Evolutionary conservation across 2,329 filamentous ascomycete genomes (phyloP).

Genomic region (Ophiocordyceps polyrhachis-furcata): DNA sequence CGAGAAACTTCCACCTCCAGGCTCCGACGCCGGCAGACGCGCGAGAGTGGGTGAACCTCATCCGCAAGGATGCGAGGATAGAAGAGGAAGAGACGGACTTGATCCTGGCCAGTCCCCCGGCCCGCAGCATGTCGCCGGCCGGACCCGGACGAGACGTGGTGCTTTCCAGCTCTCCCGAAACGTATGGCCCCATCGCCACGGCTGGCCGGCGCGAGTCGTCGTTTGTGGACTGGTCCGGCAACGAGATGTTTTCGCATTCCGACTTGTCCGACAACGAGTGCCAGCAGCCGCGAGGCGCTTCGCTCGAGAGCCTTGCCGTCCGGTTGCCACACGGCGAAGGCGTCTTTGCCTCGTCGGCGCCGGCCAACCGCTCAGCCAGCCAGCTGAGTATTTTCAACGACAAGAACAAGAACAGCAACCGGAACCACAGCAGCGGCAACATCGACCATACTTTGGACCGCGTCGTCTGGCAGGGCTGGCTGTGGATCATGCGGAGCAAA

Average conservation of each 20-base stretch:
- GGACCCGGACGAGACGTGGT: slow-evolving; percentile 9
- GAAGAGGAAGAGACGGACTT: slow-evolving; percentile 81
- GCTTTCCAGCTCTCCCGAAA: slow-evolving; percentile 44
- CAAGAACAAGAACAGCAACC: slow-evolving; percentile 1
- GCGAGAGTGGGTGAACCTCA: slow-evolving; percentile 68
- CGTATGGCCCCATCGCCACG: slow-evolving; percentile 15
- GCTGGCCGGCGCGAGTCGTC: slow-evolving; percentile 37
- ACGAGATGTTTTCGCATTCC: slow-evolving; percentile 60
- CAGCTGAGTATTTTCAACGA: slow-evolving; percentile 34
- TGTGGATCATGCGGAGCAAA: slow-evolving; percentile 69
- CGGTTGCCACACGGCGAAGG: slow-evolving; percentile 8
- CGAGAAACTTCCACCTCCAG: slow-evolving; percentile 82
- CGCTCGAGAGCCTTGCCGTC: slow-evolving; percentile 29
- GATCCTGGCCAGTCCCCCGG: slow-evolving; percentile 48
- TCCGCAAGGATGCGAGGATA: slow-evolving; percentile 62
- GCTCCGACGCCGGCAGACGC: slow-evolving; percentile 56
- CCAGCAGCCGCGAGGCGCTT: slow-evolving; percentile 28
- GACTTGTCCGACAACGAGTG: slow-evolving; percentile 63
- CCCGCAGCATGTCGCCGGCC: slow-evolving; percentile 23
- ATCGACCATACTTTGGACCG: slow-evolving; percentile 56
- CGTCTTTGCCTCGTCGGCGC: slow-evolving; percentile 7
- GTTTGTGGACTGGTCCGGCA: slow-evolving; percentile 43
- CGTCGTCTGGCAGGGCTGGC: slow-evolving; percentile 84
- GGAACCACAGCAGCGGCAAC: slow-evolving; percentile 3
- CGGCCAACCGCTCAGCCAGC: slow-evolving; percentile 35